phyloP scores from a whole-genome alignment of 495 filamentous ascomycete genomes.

The Neurospora sp. region DNA sequence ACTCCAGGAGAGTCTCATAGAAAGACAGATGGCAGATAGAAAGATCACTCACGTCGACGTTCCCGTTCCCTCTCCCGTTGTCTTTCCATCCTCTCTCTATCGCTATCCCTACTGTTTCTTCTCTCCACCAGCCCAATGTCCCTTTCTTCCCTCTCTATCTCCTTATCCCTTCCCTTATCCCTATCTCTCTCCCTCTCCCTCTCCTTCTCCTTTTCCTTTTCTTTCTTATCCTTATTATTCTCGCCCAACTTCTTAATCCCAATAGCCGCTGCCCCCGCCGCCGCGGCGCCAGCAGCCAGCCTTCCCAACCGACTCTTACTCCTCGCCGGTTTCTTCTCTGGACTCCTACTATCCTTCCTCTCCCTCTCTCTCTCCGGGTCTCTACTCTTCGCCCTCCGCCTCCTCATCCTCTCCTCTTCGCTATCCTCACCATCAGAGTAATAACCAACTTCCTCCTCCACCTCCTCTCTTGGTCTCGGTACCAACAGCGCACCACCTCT shows the following conservation, averaged over 20 bases:
- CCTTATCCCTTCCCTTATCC: conserved; percentile 11
- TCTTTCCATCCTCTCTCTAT: conserved; percentile 8
- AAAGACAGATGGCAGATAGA: not conserved
- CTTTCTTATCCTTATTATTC: conserved; percentile 7
- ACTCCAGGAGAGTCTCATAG: not conserved
- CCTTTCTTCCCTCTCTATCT: conserved; percentile 11
- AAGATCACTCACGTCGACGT: conserved; percentile 21
- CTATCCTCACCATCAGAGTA: conserved; percentile 16
- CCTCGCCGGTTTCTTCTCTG: conserved; percentile 37
- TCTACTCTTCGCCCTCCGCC: conserved; percentile 30
- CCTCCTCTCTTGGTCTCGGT: conserved; percentile 3
- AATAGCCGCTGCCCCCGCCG: conserved; percentile 63
- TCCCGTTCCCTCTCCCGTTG: conserved; percentile 31
- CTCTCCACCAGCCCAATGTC: not conserved
- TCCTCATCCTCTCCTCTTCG: conserved; percentile 34
- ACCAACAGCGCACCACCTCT: not conserved
- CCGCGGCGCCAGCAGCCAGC: conserved; percentile 58
- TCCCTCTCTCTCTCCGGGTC: conserved; percentile 23
- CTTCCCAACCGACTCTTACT: conserved; percentile 53
- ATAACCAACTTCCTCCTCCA: conserved; percentile 1
- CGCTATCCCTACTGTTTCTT: conserved; percentile 2
- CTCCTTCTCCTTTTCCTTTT: conserved; percentile 12
- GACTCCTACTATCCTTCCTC: conserved; percentile 14
- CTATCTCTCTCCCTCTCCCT: conserved; percentile 1
- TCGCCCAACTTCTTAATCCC: conserved; percentile 68